Evolutionary conservation across 2,329 filamentous ascomycete genomes (phyloP).

Genomic region (Claviceps cyperi): DNA sequence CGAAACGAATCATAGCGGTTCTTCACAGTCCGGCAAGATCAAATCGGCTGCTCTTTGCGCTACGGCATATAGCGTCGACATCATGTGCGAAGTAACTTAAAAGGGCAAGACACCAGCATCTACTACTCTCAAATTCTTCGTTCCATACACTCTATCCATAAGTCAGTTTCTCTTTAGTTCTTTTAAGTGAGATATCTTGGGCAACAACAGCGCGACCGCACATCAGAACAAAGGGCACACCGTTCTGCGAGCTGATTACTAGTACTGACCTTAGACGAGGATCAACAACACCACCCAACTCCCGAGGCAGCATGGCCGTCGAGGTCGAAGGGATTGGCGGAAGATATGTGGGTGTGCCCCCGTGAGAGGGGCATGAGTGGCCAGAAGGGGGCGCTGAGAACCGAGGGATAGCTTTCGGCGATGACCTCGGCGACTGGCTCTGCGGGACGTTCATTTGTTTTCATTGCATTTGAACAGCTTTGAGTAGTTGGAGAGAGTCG

Average conservation of each 20-base stretch:
- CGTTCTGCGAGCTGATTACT: not conserved
- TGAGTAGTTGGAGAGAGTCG: not conserved
- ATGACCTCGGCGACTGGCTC: conserved; percentile 11
- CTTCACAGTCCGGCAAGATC: conserved; percentile 7
- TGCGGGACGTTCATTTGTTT: not conserved
- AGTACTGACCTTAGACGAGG: conserved; percentile 7
- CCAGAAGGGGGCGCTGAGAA: conserved; percentile 10
- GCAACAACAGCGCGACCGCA: too few species aligned
- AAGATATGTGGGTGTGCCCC: conserved; percentile 12
- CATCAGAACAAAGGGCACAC: not conserved
- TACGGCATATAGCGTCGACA: conserved; percentile 13
- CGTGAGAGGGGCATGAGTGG: conserved; percentile 12
- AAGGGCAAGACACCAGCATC: conserved; percentile 11
- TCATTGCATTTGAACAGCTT: not conserved
- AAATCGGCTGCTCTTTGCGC: conserved; percentile 11
- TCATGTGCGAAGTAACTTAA: conserved; percentile 11
- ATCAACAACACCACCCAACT: conserved; percentile 12
- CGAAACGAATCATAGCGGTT: not conserved
- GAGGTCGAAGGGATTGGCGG: conserved; percentile 9
- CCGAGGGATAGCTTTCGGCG: conserved; percentile 6
- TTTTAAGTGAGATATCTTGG: too few species aligned
- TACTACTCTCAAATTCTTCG: conserved; percentile 10
- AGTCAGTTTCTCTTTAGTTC: not conserved
- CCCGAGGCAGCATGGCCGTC: conserved; percentile 12
- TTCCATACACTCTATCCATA: conserved; percentile 9